These are phyloP conservation scores for Apiospora phragmitis DNA, from an alignment of 2,329 filamentous ascomycete species.

Conservation along the genomic window DNA sequence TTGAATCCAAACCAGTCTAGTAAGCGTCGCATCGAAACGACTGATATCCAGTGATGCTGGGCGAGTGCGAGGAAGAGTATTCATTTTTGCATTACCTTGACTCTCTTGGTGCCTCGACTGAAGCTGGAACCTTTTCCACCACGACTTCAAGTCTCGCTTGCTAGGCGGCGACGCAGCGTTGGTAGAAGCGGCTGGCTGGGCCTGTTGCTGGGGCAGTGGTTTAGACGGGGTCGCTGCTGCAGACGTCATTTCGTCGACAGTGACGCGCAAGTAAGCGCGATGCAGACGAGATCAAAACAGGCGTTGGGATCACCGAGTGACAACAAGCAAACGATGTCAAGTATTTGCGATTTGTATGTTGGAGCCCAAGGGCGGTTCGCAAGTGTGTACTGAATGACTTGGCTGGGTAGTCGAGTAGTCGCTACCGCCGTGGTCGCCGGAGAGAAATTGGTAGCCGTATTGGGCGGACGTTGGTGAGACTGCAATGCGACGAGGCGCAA, in stretches of 20 bases:
- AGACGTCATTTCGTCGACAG: constrained; percentile 33
- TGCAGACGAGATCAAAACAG: not conserved
- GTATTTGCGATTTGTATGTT: not conserved
- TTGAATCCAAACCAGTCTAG: not conserved
- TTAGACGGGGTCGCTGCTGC: constrained; percentile 24
- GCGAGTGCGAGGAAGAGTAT: not conserved
- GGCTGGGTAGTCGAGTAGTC: not conserved
- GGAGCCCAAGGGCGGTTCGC: not conserved
- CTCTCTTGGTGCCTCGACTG: constrained; percentile 57
- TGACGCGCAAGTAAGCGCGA: constrained; percentile 31
- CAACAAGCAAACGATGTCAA: not conserved
- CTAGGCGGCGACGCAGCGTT: constrained; percentile 70
- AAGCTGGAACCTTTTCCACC: constrained; percentile 96
- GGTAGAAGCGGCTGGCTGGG: not conserved
- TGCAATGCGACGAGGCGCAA: not conserved
- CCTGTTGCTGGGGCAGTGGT: constrained; percentile 9
- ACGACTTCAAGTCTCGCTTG: constrained; percentile 86
- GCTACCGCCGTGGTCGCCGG: not conserved
- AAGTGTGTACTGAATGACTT: not conserved
- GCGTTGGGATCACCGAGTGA: not conserved
- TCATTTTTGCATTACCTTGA: constrained; percentile 17
- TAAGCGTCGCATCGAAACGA: not conserved
- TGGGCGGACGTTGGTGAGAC: not conserved
- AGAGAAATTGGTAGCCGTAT: not conserved
- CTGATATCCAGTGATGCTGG: not conserved